Conservation (phyloP, 108 stramenopile genomes). For the Cyclotella distinguenda region DNA sequence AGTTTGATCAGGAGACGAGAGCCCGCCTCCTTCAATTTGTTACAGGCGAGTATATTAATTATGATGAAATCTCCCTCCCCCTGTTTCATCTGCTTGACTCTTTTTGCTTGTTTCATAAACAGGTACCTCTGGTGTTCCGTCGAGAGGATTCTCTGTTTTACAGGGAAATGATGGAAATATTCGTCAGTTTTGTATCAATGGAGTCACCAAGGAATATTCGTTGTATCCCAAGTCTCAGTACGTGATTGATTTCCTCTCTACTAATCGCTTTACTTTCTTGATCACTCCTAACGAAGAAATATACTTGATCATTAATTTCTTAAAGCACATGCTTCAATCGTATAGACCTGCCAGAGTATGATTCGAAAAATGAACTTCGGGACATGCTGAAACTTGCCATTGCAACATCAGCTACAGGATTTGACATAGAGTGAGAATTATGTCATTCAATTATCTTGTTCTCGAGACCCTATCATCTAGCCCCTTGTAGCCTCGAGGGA, state of each 20-base stretch:
- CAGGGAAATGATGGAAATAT: conserved; percentile 95
- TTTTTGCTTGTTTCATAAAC: neutral
- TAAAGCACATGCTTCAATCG: conserved; percentile 92
- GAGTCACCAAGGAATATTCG: conserved; percentile 55
- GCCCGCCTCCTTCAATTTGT: conserved; percentile 96
- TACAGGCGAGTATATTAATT: conserved; percentile 45
- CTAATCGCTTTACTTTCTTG: too few species aligned
- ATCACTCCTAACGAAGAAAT: too few species aligned
- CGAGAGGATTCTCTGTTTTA: conserved; percentile 91
- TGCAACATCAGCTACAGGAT: conserved; percentile 85
- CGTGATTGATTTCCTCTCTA: conserved; percentile 13
- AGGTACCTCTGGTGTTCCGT: conserved; percentile 92
- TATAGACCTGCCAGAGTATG: conserved; percentile 94
- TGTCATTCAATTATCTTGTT: too few species aligned
- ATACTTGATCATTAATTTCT: neutral
- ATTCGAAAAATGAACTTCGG: conserved; percentile 73
- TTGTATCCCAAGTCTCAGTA: conserved; percentile 90
- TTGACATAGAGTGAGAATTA: conserved; percentile 93
- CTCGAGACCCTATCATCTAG: too few species aligned
- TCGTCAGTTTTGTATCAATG: conserved; percentile 94
- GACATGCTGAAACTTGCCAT: conserved; percentile 89
- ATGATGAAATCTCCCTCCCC: neutral
- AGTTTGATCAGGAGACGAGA: conserved; percentile 90
- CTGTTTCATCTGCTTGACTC: neutral
- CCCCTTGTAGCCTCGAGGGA: too few species aligned